Evolutionary conservation across 352 stramenopile species (phyloP), one percentile per base, ranked within the genome.

Genomic region (Aphanomyces invadans): DNA sequence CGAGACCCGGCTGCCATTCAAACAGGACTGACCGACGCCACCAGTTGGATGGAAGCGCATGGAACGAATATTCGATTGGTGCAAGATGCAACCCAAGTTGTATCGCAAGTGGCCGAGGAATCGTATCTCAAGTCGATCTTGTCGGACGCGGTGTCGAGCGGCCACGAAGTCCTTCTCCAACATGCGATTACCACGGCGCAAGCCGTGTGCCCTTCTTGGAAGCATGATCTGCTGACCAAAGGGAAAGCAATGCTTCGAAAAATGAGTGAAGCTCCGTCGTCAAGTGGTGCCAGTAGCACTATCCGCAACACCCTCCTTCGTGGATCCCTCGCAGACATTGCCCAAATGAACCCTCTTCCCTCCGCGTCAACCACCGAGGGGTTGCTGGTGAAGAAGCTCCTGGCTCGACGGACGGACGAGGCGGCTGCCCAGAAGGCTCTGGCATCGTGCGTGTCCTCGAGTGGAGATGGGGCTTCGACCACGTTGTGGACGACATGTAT

Each of bases 121-220:
- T 76, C 76, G 46, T 92, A 92, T 57, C 76, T 91, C 15, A 76
- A 78, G 28, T 92, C 84, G 1, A 75, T 92, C 17, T 82, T 90
- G 38, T 71, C 74, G 0, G 84, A 91, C 51, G 80, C 80, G 0
- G 79, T 74, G 5, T 70, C 62, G n/a, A 81, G 83, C 57, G 73
- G 77, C 0, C 79, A 90, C 36, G 72, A 76, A 3, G 74, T 75
- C 11, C 70, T 92, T 17, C 77, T 90, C 1, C 78, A 87, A 23
- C 89, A 86, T 72, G 82, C 81, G 9, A 70, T 90, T 3, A 71
- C 68, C 23, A 77, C 84, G 4, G 80, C 75, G 1, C 72, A 88
- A 69, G 83, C 84, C 48, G 86, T 74, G 46, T 87, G 78, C 46
- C 82, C 84, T 2, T 56, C 60, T 19, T 67, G 60, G 60, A 59